These are phyloP conservation scores for Zygnema cylindricum DNA, from an alignment of 139 green algal species.

Conservation along the genomic window DNA sequence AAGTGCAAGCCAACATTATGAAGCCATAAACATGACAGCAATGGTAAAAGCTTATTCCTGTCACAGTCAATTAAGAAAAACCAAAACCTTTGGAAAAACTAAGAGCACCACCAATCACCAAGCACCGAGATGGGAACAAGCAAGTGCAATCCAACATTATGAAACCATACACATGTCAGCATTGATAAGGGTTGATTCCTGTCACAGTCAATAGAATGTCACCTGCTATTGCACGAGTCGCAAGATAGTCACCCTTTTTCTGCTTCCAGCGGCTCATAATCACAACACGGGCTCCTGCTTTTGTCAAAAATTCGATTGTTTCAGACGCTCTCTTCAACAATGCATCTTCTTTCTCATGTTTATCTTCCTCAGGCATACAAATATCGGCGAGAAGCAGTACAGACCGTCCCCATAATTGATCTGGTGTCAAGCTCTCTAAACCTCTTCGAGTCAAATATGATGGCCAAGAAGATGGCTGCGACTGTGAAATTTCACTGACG, in stretches of 20 bases:
- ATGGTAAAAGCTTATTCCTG: too few relatives aligned
- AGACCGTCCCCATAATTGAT: not conserved
- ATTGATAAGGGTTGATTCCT: too few relatives aligned
- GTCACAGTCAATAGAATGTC: too few relatives aligned
- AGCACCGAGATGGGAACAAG: too few relatives aligned
- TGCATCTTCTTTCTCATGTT: not conserved
- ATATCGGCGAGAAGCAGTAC: not conserved
- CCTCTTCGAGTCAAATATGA: not conserved
- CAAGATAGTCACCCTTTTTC: not conserved
- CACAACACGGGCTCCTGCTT: constrained; percentile 4
- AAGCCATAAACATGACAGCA: too few relatives aligned
- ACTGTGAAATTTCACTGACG: not conserved
- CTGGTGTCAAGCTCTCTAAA: not conserved
- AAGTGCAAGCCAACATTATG: too few relatives aligned
- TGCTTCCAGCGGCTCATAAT: not conserved
- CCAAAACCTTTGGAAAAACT: too few relatives aligned
- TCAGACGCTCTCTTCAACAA: not conserved
- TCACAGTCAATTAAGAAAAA: too few relatives aligned
- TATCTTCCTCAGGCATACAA: not conserved
- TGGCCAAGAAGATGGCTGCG: not conserved
- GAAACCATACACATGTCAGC: too few relatives aligned
- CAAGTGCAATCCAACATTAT: too few relatives aligned
- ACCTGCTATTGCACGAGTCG: not conserved
- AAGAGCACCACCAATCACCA: too few relatives aligned
- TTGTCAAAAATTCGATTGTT: not conserved